Evolutionary conservation across 306 rosid genomes (phyloP).

Genomic region (Dryas octopetala): DNA sequence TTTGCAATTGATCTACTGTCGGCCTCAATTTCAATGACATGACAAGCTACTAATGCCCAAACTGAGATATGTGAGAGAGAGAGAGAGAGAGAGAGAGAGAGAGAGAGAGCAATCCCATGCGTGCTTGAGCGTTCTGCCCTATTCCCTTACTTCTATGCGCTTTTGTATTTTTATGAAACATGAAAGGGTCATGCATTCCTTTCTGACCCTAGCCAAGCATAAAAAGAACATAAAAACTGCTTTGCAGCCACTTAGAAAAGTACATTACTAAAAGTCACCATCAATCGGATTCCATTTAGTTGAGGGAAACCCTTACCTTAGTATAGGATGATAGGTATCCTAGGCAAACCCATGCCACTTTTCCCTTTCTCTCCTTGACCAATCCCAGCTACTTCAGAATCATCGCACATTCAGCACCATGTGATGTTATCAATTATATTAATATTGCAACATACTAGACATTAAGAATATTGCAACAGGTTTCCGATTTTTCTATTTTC

Average conservation of each 20-base stretch:
- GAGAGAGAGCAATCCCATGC: background rate
- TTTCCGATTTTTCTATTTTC: too few relatives aligned
- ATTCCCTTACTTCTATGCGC: background rate
- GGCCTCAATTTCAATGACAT: background rate
- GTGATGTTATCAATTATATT: background rate
- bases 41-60: too few relatives aligned
- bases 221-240: background rate
- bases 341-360: background rate
- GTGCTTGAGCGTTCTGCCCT: background rate
- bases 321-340: background rate
- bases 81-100: background rate
- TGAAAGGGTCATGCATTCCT: background rate
- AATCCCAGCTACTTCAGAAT: background rate
- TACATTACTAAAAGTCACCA: background rate
- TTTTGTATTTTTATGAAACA: background rate
- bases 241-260: background rate
- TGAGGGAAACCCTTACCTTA: background rate
- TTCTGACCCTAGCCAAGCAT: background rate
- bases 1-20: background rate
- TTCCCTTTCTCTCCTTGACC: background rate
- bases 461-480: background rate
- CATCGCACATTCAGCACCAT: background rate
- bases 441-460: background rate
- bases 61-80: background rate
- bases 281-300: slow-evolving; percentile 4